A percentile compares a stretch with the other conserved stretches of the same genome.
Evolutionary conservation across 441 rosid species (phyloP).

Genomic region (Omphalea diandra): DNA sequence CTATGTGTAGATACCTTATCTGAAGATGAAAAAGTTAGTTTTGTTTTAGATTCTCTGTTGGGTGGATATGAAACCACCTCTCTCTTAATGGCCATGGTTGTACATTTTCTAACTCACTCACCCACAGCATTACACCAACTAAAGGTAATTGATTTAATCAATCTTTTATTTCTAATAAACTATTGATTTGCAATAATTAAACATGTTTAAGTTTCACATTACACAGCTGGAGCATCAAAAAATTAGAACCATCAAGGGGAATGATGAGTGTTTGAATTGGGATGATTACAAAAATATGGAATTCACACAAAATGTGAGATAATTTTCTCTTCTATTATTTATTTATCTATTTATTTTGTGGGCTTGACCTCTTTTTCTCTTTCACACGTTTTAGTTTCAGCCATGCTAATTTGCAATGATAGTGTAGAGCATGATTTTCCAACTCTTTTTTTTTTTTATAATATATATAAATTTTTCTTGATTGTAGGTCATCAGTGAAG

Average conservation of each 20-base stretch:
- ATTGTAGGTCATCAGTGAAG: slow-evolving; percentile 56
- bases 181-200: background rate
- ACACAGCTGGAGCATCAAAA: slow-evolving; percentile 47
- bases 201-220: background rate
- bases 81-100: slow-evolving; percentile 44
- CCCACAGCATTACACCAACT: slow-evolving; percentile 41
- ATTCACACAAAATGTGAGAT: slow-evolving; percentile 51
- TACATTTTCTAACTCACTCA: slow-evolving; percentile 44
- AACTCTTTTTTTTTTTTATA: background rate
- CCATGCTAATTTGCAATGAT: slow-evolving; percentile 21
- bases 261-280: slow-evolving; percentile 47
- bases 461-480: background rate
- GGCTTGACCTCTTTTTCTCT: background rate
- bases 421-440: slow-evolving; percentile 7
- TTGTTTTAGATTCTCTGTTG: slow-evolving; percentile 54
- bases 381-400: background rate
- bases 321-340: background rate
- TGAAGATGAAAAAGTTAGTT: slow-evolving; percentile 62
- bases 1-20: slow-evolving; percentile 46
- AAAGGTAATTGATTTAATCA: slow-evolving; percentile 35
- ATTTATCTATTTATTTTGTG: background rate
- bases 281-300: slow-evolving; percentile 58
- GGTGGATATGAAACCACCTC: slow-evolving; percentile 76
- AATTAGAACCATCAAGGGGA: slow-evolving; percentile 43
- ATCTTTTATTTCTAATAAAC: too few relatives aligned